Evolutionary conservation across 2,329 filamentous ascomycete genomes (phyloP).

Genomic region (Fonsecaea monophora): DNA sequence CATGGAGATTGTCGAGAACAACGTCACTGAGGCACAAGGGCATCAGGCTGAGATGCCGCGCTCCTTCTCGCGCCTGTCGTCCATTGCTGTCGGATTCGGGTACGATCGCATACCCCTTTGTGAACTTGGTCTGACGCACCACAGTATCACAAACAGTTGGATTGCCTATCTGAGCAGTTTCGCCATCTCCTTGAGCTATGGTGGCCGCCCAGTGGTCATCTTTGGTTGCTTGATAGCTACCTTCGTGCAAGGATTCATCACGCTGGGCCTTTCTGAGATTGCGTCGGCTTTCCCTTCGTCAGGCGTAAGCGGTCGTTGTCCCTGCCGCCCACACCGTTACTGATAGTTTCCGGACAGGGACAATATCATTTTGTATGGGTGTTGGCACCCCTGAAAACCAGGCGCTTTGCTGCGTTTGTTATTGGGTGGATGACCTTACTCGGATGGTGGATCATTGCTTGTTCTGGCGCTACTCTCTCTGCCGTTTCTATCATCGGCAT

Average conservation of each 20-base stretch:
- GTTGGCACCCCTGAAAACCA: slow-evolving; percentile 17
- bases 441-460: slow-evolving; percentile 40
- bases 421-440: slow-evolving; percentile 42
- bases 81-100: slow-evolving; percentile 41
- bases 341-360: neutral
- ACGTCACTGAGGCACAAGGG: slow-evolving; percentile 30
- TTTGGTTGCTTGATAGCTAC: slow-evolving; percentile 40
- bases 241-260: slow-evolving; percentile 39
- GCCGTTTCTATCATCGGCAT: slow-evolving; percentile 30
- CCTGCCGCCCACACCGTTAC: neutral
- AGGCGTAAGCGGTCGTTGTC: slow-evolving; percentile 24
- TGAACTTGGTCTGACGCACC: no score
- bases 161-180: slow-evolving; percentile 42
- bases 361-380: slow-evolving; percentile 41
- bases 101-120: neutral
- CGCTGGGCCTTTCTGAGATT: slow-evolving; percentile 40
- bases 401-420: slow-evolving; percentile 33
- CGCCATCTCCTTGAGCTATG: slow-evolving; percentile 37
- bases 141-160: slow-evolving; percentile 46
- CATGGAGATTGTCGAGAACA: neutral
- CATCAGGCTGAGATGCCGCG: slow-evolving; percentile 36
- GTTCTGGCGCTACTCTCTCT: slow-evolving; percentile 32
- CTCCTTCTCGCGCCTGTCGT: slow-evolving; percentile 39
- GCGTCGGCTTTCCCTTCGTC: slow-evolving; percentile 41
- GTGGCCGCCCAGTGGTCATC: slow-evolving; percentile 41